These are phyloP conservation scores for Phytophthora hibernalis DNA, from an alignment of 352 stramenopile species.

Conservation along the genomic window DNA sequence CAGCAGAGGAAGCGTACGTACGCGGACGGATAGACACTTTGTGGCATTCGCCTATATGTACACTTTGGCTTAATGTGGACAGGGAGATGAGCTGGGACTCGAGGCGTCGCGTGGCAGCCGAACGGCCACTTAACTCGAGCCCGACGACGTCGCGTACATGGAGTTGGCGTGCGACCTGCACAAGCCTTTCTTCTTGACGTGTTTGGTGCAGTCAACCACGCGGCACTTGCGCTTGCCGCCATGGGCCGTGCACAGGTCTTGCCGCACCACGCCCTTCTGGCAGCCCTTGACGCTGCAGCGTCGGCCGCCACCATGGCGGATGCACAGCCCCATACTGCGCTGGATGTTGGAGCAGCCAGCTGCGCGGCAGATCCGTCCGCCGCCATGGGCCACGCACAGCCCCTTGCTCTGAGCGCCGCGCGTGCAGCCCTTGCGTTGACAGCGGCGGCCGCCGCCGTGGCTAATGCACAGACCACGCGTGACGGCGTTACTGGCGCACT, in stretches of 20 bases:
- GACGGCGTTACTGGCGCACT: constrained; percentile 81
- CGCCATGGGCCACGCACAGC: constrained; percentile 84
- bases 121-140: constrained; percentile 27
- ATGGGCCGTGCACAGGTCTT: constrained; percentile 88
- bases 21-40: constrained; percentile 20
- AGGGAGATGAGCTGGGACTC: constrained; percentile 6
- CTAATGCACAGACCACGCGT: constrained; percentile 85
- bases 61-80: constrained; percentile 31
- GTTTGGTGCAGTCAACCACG: constrained; percentile 82
- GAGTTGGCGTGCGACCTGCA: constrained; percentile 83
- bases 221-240: constrained; percentile 87
- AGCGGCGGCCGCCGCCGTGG: constrained; percentile 80
- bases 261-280: constrained; percentile 86
- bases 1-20: not conserved
- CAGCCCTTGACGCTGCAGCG: constrained; percentile 84
- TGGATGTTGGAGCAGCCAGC: constrained; percentile 88
- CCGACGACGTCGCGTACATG: constrained; percentile 37
- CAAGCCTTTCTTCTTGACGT: constrained; percentile 88
- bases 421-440: constrained; percentile 85
- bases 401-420: constrained; percentile 84
- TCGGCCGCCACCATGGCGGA: constrained; percentile 86
- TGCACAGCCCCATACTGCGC: constrained; percentile 89
- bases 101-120: not conserved
- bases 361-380: constrained; percentile 80
- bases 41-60: constrained; percentile 26